These are phyloP conservation scores for Diplodia sapinea DNA, from an alignment of 2,329 filamentous ascomycete species.

Conservation along the genomic window DNA sequence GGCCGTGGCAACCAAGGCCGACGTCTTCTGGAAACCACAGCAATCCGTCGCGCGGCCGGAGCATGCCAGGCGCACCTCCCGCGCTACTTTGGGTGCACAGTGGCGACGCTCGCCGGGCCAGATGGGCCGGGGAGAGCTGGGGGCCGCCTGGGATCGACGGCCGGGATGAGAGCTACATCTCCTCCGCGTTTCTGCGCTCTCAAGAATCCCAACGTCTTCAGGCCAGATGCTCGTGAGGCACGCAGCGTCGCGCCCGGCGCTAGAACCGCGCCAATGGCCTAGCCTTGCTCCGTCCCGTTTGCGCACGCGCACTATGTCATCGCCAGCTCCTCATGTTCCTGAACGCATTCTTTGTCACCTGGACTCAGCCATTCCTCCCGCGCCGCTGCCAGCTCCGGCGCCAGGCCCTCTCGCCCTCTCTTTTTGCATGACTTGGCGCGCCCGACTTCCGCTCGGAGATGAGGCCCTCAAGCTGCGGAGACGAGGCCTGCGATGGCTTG, in stretches of 20 bases:
- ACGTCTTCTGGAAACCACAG: too few relatives aligned
- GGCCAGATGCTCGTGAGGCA: too few relatives aligned
- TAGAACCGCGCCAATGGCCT: not conserved
- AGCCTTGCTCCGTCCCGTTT: not conserved
- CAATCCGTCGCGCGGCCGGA: too few relatives aligned
- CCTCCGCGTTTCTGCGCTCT: not conserved
- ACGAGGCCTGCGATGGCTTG: not conserved
- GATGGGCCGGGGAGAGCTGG: too few relatives aligned
- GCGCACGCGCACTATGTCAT: slow-evolving; percentile 4
- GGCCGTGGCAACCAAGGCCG: too few relatives aligned
- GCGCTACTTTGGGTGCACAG: too few relatives aligned
- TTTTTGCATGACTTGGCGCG: not conserved
- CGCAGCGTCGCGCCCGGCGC: not conserved
- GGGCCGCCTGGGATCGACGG: not conserved
- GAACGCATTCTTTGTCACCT: slow-evolving; percentile 4
- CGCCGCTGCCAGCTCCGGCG: not conserved
- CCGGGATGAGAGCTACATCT: slow-evolving; percentile 7
- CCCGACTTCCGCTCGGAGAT: not conserved
- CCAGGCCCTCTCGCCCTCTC: not conserved
- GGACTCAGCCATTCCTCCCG: not conserved
- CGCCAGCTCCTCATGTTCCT: not conserved
- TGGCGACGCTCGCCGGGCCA: too few relatives aligned
- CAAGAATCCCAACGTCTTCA: not conserved
- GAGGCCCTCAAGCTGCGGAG: not conserved
- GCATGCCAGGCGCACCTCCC: too few relatives aligned